Percentiles rank a stretch among this genome's conserved stretches.
These are phyloP conservation scores for Yamadazyma tumulicola DNA, from an alignment of 805 yeast genomes.

Conservation along the genomic window DNA sequence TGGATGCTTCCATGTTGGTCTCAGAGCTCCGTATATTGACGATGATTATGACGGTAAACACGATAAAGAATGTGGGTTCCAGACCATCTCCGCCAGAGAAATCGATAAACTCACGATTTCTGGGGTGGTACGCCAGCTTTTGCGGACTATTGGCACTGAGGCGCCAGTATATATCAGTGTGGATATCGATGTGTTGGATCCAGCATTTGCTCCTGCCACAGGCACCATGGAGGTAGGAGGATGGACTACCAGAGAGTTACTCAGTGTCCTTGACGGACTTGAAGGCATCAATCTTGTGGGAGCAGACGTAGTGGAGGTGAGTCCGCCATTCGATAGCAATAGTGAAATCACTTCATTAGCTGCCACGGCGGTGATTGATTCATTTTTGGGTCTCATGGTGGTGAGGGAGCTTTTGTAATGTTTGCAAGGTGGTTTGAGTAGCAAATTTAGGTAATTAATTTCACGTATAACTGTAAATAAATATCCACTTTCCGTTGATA, in stretches of 20 bases:
- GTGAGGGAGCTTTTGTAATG: slow-evolving; percentile 9
- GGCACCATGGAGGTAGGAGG: slow-evolving; percentile 29
- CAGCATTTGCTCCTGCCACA: slow-evolving; percentile 26
- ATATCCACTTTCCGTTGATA: too few species aligned
- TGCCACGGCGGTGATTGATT: slow-evolving; percentile 23
- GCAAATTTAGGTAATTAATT: too few species aligned
- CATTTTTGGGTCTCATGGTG: slow-evolving; percentile 22
- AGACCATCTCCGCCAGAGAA: slow-evolving; percentile 44
- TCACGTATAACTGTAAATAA: too few species aligned
- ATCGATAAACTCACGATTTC: slow-evolving; percentile 38
- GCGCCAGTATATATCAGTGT: slow-evolving; percentile 29
- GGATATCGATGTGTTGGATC: slow-evolving; percentile 27
- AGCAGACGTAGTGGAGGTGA: slow-evolving; percentile 27
- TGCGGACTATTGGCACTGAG: slow-evolving; percentile 32
- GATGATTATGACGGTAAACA: slow-evolving; percentile 34
- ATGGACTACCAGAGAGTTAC: slow-evolving; percentile 22
- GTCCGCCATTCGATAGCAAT: slow-evolving; percentile 25
- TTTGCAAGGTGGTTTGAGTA: not conserved
- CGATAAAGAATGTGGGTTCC: slow-evolving; percentile 51
- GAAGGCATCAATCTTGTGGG: slow-evolving; percentile 27
- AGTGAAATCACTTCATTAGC: slow-evolving; percentile 26
- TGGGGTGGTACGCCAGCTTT: slow-evolving; percentile 29
- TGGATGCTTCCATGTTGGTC: slow-evolving; percentile 58
- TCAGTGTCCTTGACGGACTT: slow-evolving; percentile 23
- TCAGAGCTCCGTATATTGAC: slow-evolving; percentile 59